These are phyloP conservation scores for Aureobasidium sp. DNA, from an alignment of 2,329 filamentous ascomycete genomes.

Conservation along the genomic window DNA sequence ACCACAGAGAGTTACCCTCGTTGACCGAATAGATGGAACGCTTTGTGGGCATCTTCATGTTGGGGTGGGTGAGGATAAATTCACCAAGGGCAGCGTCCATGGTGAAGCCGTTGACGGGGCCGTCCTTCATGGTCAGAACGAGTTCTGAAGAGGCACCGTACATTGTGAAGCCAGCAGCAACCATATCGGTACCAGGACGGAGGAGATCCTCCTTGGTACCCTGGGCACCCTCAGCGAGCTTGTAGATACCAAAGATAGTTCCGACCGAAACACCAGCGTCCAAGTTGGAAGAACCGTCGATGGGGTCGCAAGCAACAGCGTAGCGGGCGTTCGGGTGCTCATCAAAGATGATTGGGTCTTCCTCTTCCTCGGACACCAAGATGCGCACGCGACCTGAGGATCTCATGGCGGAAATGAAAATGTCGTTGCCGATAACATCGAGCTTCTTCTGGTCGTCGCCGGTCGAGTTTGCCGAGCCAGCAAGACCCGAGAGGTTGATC, in stretches of 20 bases:
- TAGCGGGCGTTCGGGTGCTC: conserved; percentile 70
- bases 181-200: conserved; percentile 79
- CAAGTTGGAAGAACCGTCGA: conserved; percentile 94
- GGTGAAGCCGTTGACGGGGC: conserved; percentile 93
- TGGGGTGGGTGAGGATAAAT: conserved; percentile 94
- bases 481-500: conserved; percentile 81
- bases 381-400: conserved; percentile 85
- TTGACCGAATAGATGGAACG: conserved; percentile 95
- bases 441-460: conserved; percentile 99
- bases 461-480: conserved; percentile 88
- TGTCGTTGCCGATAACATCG: conserved; percentile 96
- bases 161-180: conserved; percentile 99
- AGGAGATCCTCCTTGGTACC: conserved; percentile 80
- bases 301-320: conserved; percentile 93
- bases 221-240: conserved; percentile 66
- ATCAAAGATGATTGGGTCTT: conserved; percentile 80
- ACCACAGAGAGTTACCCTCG: conserved; percentile 96
- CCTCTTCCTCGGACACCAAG: conserved; percentile 96
- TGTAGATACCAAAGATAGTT: conserved; percentile 93
- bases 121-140: conserved; percentile 92
- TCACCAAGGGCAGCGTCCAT: conserved; percentile 94
- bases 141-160: conserved; percentile 95
- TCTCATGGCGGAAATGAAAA: conserved; percentile 93
- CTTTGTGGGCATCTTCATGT: conserved; percentile 78
- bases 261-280: conserved; percentile 97